Conservation (phyloP, 73 alveolate genomes). For the Paramecium sonneborni region DNA sequence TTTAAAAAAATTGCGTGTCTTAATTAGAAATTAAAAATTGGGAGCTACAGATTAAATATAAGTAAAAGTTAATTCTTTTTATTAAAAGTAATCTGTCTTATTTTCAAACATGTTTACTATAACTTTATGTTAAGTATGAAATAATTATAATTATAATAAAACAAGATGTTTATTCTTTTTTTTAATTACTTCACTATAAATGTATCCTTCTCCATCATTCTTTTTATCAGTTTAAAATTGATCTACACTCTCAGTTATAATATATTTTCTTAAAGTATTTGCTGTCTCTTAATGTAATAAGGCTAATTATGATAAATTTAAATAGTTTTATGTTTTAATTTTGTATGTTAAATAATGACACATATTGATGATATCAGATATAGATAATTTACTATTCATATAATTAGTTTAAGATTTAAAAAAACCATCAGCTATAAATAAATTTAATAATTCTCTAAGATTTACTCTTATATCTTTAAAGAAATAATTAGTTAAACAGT, state of each 20-base stretch:
- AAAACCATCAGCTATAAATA: constrained; percentile 66
- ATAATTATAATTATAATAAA: constrained; percentile 25
- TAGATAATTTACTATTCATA: constrained; percentile 35
- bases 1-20: not conserved
- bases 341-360: constrained; percentile 61
- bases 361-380: constrained; percentile 49
- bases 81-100: not conserved
- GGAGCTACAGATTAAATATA: constrained; percentile 10
- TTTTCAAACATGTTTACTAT: not conserved
- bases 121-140: not conserved
- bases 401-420: constrained; percentile 65
- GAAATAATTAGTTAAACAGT: constrained; percentile 24
- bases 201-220: constrained; percentile 44
- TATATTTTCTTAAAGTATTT: not conserved
- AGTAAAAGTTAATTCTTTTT: not conserved
- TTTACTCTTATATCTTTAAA: constrained; percentile 56
- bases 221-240: not conserved
- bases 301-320: constrained; percentile 26
- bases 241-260: not conserved
- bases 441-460: constrained; percentile 58
- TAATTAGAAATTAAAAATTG: not conserved
- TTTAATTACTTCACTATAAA: not conserved
- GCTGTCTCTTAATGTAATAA: not conserved
- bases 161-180: not conserved
- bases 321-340: constrained; percentile 47